phyloP scores from a whole-genome alignment of 2,329 filamentous ascomycete species.

The Trichoderma sp. region DNA sequence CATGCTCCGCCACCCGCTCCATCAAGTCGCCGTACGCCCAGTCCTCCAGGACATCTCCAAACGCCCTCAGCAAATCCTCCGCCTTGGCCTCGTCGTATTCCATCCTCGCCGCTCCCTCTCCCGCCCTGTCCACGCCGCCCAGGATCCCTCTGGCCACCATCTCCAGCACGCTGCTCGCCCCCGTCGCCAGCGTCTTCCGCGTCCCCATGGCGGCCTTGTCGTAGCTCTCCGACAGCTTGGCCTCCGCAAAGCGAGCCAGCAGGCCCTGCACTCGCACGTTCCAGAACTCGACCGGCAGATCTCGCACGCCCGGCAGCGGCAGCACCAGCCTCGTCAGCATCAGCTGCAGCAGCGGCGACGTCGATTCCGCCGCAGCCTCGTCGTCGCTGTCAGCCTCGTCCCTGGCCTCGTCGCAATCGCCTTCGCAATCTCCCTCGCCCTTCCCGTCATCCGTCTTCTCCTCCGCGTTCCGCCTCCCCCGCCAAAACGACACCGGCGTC shows the following conservation, averaged over 20 bases:
- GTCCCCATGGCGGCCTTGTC: conserved; percentile 74
- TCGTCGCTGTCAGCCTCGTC: conserved; percentile 24
- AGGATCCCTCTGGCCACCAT: conserved; percentile 64
- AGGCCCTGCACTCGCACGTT: conserved; percentile 57
- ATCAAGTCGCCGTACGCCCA: conserved; percentile 66
- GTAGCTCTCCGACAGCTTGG: conserved; percentile 75
- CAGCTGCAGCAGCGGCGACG: conserved; percentile 64
- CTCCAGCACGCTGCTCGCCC: conserved; percentile 66
- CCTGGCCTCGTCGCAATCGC: conserved; percentile 33
- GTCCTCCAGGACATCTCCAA: conserved; percentile 63
- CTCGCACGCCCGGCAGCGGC: conserved; percentile 61
- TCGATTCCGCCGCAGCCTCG: conserved; percentile 36
- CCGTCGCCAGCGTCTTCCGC: conserved; percentile 71
- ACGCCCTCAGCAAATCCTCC: conserved; percentile 59
- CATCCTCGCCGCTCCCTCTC: neutral
- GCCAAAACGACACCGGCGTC: conserved; percentile 25
- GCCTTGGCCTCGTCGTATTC: conserved; percentile 58
- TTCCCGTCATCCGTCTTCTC: conserved; percentile 10
- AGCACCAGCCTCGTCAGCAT: conserved; percentile 64
- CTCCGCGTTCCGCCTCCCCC: conserved; percentile 14
- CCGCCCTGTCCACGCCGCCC: conserved; percentile 45
- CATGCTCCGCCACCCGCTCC: conserved; percentile 61
- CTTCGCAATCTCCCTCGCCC: conserved; percentile 31
- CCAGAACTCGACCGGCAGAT: conserved; percentile 65
- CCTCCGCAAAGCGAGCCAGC: conserved; percentile 59